Evolutionary conservation across 257 asterid species (phyloP), one percentile per base, ranked within the genome.

Genomic region (Nicotiana sylvestris): DNA sequence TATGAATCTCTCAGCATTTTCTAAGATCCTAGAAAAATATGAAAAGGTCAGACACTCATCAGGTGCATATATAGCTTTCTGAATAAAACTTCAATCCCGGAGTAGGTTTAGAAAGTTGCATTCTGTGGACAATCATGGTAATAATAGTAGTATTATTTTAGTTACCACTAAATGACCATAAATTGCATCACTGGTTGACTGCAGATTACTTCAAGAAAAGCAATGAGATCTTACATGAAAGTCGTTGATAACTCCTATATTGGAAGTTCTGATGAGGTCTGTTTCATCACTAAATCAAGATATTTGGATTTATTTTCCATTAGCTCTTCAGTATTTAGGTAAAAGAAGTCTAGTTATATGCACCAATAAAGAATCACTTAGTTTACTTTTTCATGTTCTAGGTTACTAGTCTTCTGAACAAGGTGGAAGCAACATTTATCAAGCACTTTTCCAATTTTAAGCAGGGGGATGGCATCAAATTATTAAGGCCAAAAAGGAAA

Each of bases 181-280:
- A 60, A 49, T 35, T 79, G 17, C 70, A 60, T 58, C 30, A 46
- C 60, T 57, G 61, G 6, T n/a, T 37, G 9, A 67, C 84, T 79
- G 55, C 84, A 91, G 95, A 81, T 79, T 69, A 78, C 91, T 82
- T 87, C 91, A 76, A 91, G 93, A 82, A 83, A 43, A 77, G 88
- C 91, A 43, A 85, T 88, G 49, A 88, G 84, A 70, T 15, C 89
- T 9, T 91, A 90, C 84, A 88, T 91, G 93, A 85, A 78, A 82
- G 84, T 89, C 91, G 87, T 91, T 6, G 93, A 91, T 74, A 82
- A 55, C 70, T 87, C 93, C 82, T 87, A 88, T 83, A 83, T 91
- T 18, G 90, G 93, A 81, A 91, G 85, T 89, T 91, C 92, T 2
- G 91, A 91, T 33, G 87, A 91, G 91, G 95, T 91, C 81, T 64